These are phyloP conservation scores for Ustilago sp. DNA, from an alignment of 1,284 basidiomycete genomes.

Conservation along the genomic window DNA sequence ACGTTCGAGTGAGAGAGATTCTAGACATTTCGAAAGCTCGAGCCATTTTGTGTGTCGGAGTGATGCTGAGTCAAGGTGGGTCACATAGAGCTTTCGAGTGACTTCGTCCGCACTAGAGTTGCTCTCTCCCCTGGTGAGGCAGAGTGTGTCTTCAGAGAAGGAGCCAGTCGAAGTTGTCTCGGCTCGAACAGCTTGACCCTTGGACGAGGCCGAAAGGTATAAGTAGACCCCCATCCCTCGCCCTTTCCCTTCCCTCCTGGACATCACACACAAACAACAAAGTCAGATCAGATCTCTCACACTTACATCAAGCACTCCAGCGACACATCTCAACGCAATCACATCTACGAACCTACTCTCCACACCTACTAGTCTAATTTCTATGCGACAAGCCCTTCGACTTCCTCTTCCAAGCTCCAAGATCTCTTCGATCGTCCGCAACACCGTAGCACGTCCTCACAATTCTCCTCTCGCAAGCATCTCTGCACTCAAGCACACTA, in stretches of 20 bases:
- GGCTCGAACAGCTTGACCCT: neutral
- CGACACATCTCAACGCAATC: constrained; percentile 4
- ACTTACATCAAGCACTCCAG: neutral
- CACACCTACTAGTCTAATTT: constrained; percentile 4
- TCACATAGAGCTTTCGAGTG: neutral
- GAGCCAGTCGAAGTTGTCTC: neutral
- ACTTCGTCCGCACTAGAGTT: neutral
- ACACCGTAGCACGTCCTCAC: constrained; percentile 24
- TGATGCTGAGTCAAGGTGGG: constrained; percentile 6
- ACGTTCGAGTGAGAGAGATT: neutral
- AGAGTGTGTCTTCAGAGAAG: neutral
- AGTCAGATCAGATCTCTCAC: neutral
- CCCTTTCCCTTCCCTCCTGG: neutral
- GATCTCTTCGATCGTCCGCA: constrained; percentile 34
- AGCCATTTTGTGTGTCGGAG: neutral
- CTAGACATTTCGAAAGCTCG: neutral
- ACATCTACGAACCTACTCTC: neutral
- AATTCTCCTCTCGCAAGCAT: constrained; percentile 19
- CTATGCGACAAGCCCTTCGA: constrained; percentile 50
- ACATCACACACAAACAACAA: constrained; percentile 6
- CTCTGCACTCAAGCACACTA: constrained; percentile 15
- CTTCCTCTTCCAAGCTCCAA: constrained; percentile 38
- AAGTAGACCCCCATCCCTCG: constrained; percentile 2
- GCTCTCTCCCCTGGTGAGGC: neutral
- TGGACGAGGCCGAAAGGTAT: constrained; percentile 15